Conservation (phyloP, 306 rosid species). For the Gillenia trifoliata region DNA sequence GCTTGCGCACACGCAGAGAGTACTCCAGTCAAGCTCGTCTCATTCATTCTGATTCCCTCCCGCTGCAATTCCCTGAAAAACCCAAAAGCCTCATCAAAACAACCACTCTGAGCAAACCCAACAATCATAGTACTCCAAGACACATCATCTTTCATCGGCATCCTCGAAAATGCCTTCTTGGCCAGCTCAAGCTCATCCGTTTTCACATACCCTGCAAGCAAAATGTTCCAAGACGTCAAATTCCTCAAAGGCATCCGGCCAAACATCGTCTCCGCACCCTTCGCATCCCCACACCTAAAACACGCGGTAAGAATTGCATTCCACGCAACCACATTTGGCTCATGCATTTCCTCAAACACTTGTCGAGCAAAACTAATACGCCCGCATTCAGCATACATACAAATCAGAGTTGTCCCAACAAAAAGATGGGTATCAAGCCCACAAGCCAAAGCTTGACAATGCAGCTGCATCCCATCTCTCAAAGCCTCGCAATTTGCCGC, state of each 20-base stretch:
- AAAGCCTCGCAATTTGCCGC: constrained; percentile 44
- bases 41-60: constrained; percentile 54
- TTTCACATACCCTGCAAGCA: constrained; percentile 70
- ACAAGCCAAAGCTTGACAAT: constrained; percentile 39
- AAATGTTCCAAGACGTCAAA: constrained; percentile 71
- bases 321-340: constrained; percentile 82
- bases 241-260: constrained; percentile 52
- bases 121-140: constrained; percentile 91
- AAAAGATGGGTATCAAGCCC: constrained; percentile 55
- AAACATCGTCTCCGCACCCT: constrained; percentile 40
- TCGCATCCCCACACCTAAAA: constrained; percentile 58
- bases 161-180: constrained; percentile 43
- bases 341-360: constrained; percentile 70
- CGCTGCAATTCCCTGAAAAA: constrained; percentile 57
- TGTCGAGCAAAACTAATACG: constrained; percentile 25
- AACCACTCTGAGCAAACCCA: constrained; percentile 66
- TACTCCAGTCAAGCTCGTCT: constrained; percentile 75
- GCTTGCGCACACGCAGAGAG: constrained; percentile 80
- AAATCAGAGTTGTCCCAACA: constrained; percentile 64
- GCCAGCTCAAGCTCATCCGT: constrained; percentile 69
- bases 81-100: constrained; percentile 60
- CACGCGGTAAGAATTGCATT: constrained; percentile 60
- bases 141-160: constrained; percentile 61
- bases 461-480: constrained; percentile 54
- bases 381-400: constrained; percentile 71